phyloP scores from a whole-genome alignment of 257 asterid genomes.

The Oldenlandia corymbosa region DNA sequence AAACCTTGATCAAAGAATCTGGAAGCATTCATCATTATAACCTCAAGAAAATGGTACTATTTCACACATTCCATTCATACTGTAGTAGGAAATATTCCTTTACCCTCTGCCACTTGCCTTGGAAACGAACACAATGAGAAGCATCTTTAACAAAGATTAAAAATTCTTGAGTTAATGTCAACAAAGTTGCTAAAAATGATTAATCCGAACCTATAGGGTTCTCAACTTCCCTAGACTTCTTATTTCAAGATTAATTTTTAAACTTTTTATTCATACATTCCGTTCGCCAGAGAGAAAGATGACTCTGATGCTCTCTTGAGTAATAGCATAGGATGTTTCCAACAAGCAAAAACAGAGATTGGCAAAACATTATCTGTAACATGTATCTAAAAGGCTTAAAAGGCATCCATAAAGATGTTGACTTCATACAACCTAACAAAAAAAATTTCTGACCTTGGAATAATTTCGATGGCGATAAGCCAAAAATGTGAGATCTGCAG shows the following conservation, averaged over 20 bases:
- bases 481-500: slow-evolving; percentile 93
- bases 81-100: too few relatives aligned
- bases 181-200: neutral
- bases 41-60: neutral
- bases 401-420: neutral
- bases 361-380: neutral
- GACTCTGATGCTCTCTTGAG: too few relatives aligned
- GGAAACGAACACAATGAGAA: neutral
- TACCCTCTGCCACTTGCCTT: neutral
- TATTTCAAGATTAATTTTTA: neutral
- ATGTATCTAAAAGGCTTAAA: neutral
- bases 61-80: neutral
- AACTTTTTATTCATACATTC: too few relatives aligned
- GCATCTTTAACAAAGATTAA: neutral
- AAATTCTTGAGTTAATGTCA: slow-evolving; percentile 2
- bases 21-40: neutral
- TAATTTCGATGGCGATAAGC: slow-evolving; percentile 94
- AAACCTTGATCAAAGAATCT: neutral
- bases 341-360: neutral
- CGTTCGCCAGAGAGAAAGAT: neutral
- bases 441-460: slow-evolving; percentile 60
- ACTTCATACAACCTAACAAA: too few relatives aligned
- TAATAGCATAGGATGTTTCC: neutral
- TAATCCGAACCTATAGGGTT: neutral
- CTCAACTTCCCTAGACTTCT: neutral